Conservation (phyloP, 192 early-diverging fungal genomes). For the Coemansia sp. region DNA sequence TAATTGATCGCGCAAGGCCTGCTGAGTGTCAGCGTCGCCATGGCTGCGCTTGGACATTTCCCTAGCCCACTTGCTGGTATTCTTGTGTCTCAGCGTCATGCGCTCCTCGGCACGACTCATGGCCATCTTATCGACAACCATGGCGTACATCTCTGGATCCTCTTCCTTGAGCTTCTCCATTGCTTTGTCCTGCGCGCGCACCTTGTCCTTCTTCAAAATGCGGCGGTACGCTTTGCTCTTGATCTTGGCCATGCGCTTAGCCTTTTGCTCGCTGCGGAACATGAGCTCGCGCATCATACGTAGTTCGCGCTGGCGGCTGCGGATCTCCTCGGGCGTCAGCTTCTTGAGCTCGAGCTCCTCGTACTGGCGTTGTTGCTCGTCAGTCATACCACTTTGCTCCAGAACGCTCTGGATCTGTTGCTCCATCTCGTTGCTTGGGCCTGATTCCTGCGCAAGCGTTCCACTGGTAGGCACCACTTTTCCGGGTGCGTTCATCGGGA, state of each 20-base stretch:
- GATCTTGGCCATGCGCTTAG: conserved; percentile 92
- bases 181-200: conserved; percentile 62
- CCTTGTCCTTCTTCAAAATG: conserved; percentile 80
- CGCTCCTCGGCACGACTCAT: conserved; percentile 79
- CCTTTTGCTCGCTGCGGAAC: conserved; percentile 90
- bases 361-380: conserved; percentile 75
- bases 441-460: conserved; percentile 16
- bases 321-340: conserved; percentile 78
- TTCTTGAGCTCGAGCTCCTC: conserved; percentile 88
- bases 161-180: conserved; percentile 65
- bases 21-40: conserved; percentile 63
- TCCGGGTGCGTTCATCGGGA: conserved; percentile 44
- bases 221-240: conserved; percentile 95
- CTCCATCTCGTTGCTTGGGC: conserved; percentile 67
- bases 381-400: conserved; percentile 66
- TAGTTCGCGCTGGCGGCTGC: conserved; percentile 71
- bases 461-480: conserved; percentile 6
- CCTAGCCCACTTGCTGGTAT: conserved; percentile 95
- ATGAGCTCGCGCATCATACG: conserved; percentile 89
- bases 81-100: conserved; percentile 91
- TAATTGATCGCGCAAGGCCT: conserved; percentile 85
- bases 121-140: conserved; percentile 45
- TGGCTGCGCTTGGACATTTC: conserved; percentile 63
- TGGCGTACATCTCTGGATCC: conserved; percentile 62
- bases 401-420: conserved; percentile 72